Conservation (phyloP, 2,329 filamentous ascomycete species). For the Metarhizium brunneum region DNA sequence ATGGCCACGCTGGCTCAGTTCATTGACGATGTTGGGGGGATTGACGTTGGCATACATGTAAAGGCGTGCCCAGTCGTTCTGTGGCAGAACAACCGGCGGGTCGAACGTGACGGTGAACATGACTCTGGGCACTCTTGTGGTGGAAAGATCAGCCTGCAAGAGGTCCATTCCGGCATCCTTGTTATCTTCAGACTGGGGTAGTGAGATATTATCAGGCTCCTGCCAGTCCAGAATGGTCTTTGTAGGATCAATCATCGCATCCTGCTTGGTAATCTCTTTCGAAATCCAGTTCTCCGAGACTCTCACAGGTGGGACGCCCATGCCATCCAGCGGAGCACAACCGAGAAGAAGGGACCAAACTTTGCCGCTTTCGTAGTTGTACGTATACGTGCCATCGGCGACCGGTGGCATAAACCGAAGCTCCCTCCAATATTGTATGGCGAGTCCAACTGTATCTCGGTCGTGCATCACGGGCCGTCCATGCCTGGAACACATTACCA, state of each 20-base stretch:
- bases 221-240: constrained; percentile 57
- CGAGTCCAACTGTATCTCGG: constrained; percentile 56
- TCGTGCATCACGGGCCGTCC: constrained; percentile 65
- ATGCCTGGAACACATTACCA: constrained; percentile 59
- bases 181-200: constrained; percentile 36
- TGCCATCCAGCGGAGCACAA: constrained; percentile 40
- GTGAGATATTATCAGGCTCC: constrained; percentile 57
- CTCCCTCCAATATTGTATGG: constrained; percentile 70
- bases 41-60: constrained; percentile 45
- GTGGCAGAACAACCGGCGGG: constrained; percentile 63
- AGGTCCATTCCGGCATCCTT: constrained; percentile 43
- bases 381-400: constrained; percentile 25
- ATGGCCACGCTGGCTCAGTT: constrained; percentile 19
- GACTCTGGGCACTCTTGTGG: constrained; percentile 55
- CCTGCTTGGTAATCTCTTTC: constrained; percentile 50
- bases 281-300: constrained; percentile 69
- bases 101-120: constrained; percentile 68
- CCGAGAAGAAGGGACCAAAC: constrained; percentile 62
- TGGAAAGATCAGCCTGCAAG: constrained; percentile 34
- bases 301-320: constrained; percentile 51
- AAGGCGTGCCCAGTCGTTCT: constrained; percentile 52
- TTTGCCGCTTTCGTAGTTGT: constrained; percentile 32
- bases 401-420: constrained; percentile 36
- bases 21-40: constrained; percentile 25
- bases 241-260: constrained; percentile 31